A percentile compares a stretch with the other conserved stretches of the same genome.
phyloP scores from a whole-genome alignment of 768 basidiomycete species.

The Lactarius psammicola region DNA sequence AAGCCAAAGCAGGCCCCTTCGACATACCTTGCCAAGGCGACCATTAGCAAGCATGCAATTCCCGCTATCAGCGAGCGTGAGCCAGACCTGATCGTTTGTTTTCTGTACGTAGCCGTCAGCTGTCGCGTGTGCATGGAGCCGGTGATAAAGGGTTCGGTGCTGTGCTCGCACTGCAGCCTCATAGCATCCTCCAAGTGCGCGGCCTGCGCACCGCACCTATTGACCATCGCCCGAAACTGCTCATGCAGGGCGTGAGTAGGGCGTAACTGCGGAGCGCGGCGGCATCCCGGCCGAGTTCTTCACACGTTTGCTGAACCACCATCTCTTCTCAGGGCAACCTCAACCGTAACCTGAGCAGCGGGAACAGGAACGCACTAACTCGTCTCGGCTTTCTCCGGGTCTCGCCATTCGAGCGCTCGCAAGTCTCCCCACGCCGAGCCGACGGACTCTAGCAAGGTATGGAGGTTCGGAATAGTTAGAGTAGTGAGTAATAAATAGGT shows the following conservation, averaged over 20 bases:
- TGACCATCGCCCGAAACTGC: slow-evolving; percentile 76
- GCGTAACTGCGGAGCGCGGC: slow-evolving; percentile 75
- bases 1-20: slow-evolving; percentile 40
- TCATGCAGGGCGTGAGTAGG: too few species aligned
- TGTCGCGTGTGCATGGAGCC: slow-evolving; percentile 80
- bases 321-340: slow-evolving; percentile 23
- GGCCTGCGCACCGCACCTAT: slow-evolving; percentile 74
- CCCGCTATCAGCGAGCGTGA: slow-evolving; percentile 11
- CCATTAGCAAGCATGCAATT: slow-evolving; percentile 83
- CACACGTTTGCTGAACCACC: slow-evolving; percentile 46
- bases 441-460: too few species aligned
- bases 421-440: too few species aligned
- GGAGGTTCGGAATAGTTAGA: too few species aligned
- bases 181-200: too few species aligned
- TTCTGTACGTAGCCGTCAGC: slow-evolving; percentile 60
- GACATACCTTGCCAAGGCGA: slow-evolving; percentile 84
- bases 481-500: too few species aligned
- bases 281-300: slow-evolving; percentile 51
- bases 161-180: too few species aligned
- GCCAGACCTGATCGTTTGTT: not conserved
- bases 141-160: slow-evolving; percentile 83
- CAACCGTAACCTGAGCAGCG: slow-evolving; percentile 1
- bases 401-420: too few species aligned
- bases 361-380: not conserved
- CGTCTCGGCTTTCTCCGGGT: slow-evolving; percentile 5